Evolutionary conservation across 441 rosid species (phyloP).

Genomic region (Gossypium trilobum): DNA sequence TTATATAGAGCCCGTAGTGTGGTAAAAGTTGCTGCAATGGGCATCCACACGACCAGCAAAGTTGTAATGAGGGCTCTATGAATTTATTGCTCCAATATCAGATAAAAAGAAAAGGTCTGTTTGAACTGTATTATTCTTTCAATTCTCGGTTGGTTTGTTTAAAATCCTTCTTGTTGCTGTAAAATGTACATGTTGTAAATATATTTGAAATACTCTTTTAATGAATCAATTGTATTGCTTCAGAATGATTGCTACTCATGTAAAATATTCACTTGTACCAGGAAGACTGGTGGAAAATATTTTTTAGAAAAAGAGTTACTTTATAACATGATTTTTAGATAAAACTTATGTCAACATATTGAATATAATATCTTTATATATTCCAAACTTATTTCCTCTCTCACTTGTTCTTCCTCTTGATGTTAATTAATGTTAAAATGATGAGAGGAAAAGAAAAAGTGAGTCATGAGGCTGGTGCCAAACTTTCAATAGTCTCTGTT

Average conservation of each 20-base stretch:
- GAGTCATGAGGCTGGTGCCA: no score
- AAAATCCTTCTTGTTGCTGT: neutral
- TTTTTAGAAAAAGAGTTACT: no score
- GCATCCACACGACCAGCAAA: slow-evolving; percentile 56
- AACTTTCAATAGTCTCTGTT: no score
- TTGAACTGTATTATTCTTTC: neutral
- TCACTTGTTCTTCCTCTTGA: no score
- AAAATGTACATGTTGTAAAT: slow-evolving; percentile 21
- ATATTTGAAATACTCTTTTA: neutral
- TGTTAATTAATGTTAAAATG: no score
- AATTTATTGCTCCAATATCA: slow-evolving; percentile 10
- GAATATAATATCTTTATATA: no score
- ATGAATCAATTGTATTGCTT: neutral
- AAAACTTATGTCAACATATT: no score
- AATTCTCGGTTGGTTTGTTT: neutral
- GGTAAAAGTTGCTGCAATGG: slow-evolving; percentile 61
- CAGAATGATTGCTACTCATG: neutral
- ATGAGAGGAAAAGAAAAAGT: no score
- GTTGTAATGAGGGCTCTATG: slow-evolving; percentile 47
- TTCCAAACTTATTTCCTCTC: no score
- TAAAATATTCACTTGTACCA: neutral
- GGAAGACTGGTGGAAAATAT: no score
- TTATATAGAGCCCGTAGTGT: slow-evolving; percentile 52
- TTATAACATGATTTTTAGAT: no score
- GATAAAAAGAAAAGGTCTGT: neutral